phyloP scores from a whole-genome alignment of 352 stramenopile genomes.

The Elongisporangium anandrum region DNA sequence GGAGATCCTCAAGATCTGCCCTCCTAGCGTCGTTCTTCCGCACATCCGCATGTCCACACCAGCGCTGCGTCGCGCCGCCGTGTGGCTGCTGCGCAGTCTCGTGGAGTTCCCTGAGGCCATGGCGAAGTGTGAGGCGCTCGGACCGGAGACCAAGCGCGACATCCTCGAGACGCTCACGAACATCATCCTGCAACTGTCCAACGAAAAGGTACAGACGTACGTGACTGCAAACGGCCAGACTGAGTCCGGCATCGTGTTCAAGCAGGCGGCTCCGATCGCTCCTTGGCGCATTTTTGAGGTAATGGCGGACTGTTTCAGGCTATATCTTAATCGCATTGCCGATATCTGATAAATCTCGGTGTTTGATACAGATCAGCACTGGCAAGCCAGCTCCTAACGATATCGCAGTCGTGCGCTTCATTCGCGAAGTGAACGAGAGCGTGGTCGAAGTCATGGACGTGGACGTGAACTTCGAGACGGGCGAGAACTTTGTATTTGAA shows the following conservation, averaged over 20 bases:
- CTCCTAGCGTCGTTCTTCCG: slow-evolving; percentile 60
- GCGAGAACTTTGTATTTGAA: slow-evolving; percentile 78
- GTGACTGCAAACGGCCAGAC: slow-evolving; percentile 40
- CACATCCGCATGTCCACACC: slow-evolving; percentile 86
- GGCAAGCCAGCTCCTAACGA: slow-evolving; percentile 80
- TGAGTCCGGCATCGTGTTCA: slow-evolving; percentile 48
- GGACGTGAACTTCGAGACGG: slow-evolving; percentile 85
- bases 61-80: slow-evolving; percentile 59
- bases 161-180: slow-evolving; percentile 67
- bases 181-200: slow-evolving; percentile 77
- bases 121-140: slow-evolving; percentile 38
- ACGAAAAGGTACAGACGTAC: slow-evolving; percentile 66
- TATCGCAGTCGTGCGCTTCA: slow-evolving; percentile 77
- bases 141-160: slow-evolving; percentile 54
- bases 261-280: slow-evolving; percentile 50
- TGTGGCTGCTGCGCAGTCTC: slow-evolving; percentile 82
- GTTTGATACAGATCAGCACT: slow-evolving; percentile 43
- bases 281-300: slow-evolving; percentile 86
- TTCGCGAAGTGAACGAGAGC: slow-evolving; percentile 67
- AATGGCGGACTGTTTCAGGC: not conserved
- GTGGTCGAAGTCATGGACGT: slow-evolving; percentile 84
- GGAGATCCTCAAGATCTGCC: slow-evolving; percentile 67
- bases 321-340: not conserved
- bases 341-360: not conserved
- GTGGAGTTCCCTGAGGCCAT: slow-evolving; percentile 82